These are phyloP conservation scores for Fusarium acutatum DNA, from an alignment of 2,329 filamentous ascomycete species.

Conservation along the genomic window DNA sequence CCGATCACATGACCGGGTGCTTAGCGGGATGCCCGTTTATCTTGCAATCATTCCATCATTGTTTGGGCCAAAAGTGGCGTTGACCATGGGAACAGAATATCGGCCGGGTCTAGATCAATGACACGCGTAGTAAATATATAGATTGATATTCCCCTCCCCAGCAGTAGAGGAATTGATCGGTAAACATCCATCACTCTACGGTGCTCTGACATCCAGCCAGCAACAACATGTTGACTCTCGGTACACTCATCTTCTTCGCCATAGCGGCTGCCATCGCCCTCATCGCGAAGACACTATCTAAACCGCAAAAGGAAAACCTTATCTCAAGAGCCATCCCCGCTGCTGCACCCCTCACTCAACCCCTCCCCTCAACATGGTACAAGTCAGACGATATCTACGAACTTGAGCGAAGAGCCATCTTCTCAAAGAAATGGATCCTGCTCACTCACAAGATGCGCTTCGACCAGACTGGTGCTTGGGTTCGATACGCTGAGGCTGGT, in stretches of 20 bases:
- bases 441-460: conserved; percentile 62
- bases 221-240: conserved; percentile 18
- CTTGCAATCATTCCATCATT: not conserved
- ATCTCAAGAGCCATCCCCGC: conserved; percentile 20
- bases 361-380: conserved; percentile 54
- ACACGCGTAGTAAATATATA: conserved; percentile 7
- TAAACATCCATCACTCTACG: not conserved
- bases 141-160: not conserved
- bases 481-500: conserved; percentile 62
- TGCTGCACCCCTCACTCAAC: conserved; percentile 20
- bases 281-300: conserved; percentile 6
- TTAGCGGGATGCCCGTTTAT: conserved; percentile 13
- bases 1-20: conserved; percentile 34
- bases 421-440: conserved; percentile 64
- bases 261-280: conserved; percentile 4
- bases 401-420: conserved; percentile 64
- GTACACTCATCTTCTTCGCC: conserved; percentile 5
- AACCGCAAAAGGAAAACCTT: conserved; percentile 14
- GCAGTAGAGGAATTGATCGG: not conserved
- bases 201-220: not conserved
- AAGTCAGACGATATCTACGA: conserved; percentile 62
- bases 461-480: conserved; percentile 61
- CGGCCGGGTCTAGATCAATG: not conserved
- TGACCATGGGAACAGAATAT: not conserved
- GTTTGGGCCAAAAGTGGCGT: conserved; percentile 1